phyloP scores from a whole-genome alignment of 2,329 filamentous ascomycete species.

The Corinectria fuckeliana region DNA sequence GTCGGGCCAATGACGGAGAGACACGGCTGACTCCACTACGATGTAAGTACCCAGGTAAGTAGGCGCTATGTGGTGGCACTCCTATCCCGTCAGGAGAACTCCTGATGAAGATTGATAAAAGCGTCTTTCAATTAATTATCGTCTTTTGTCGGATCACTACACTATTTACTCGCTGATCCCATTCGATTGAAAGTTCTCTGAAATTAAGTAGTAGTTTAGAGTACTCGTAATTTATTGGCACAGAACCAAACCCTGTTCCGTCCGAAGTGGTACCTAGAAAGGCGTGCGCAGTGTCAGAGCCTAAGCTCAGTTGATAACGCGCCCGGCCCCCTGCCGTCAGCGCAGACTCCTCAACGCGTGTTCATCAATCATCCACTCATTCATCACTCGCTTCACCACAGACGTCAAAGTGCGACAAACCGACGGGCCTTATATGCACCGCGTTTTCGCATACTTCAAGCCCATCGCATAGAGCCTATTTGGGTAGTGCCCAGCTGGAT shows the following conservation, averaged over 20 bases:
- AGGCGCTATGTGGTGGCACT: neutral
- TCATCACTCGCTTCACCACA: constrained; percentile 24
- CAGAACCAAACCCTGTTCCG: too few species aligned
- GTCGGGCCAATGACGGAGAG: neutral
- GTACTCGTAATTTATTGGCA: neutral
- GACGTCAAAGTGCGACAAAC: constrained; percentile 26
- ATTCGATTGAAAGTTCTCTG: neutral
- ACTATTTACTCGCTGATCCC: neutral
- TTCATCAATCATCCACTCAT: constrained; percentile 22
- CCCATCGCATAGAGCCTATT: constrained; percentile 5
- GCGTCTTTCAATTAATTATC: too few species aligned
- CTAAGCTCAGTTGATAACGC: constrained; percentile 24
- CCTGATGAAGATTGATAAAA: too few species aligned
- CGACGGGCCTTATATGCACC: constrained; percentile 14
- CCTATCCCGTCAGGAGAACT: neutral
- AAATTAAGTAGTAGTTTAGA: neutral
- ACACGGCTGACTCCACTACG: neutral
- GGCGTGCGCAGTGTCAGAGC: constrained; percentile 11
- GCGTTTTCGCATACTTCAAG: constrained; percentile 11
- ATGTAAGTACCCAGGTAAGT: too few species aligned
- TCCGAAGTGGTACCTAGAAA: constrained; percentile 17
- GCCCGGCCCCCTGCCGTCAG: constrained; percentile 17
- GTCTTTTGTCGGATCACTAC: too few species aligned
- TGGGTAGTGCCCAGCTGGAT: constrained; percentile 15
- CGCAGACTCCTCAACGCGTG: constrained; percentile 28